phyloP scores from a whole-genome alignment of 1,284 basidiomycete genomes.

The Rhodotorula sp. region DNA sequence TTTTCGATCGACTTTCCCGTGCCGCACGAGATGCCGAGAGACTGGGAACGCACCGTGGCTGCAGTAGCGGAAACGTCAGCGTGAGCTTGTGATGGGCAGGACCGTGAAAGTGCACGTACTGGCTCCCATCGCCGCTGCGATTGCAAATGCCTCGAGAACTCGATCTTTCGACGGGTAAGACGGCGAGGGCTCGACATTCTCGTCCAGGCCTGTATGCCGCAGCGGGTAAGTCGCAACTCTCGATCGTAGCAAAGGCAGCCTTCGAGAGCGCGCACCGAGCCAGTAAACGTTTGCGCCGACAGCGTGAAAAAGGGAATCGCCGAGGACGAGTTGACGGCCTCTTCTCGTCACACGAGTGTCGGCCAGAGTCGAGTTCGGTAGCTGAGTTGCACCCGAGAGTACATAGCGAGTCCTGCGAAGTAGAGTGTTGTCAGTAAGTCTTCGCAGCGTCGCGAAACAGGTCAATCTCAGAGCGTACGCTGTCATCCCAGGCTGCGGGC shows the following conservation, averaged over 20 bases:
- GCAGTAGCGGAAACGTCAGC: neutral
- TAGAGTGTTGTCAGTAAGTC: too few species aligned
- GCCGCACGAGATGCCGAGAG: conserved; percentile 51
- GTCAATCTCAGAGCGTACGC: too few species aligned
- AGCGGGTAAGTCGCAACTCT: neutral
- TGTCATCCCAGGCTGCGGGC: too few species aligned
- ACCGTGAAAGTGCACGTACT: conserved; percentile 29
- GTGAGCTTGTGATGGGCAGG: neutral
- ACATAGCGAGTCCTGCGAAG: conserved; percentile 4
- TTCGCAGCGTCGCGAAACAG: too few species aligned
- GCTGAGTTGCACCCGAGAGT: conserved; percentile 27
- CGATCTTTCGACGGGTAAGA: conserved; percentile 47
- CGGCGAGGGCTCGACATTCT: conserved; percentile 46
- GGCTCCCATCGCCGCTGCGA: conserved; percentile 49
- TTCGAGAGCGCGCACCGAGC: conserved; percentile 45
- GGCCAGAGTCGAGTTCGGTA: conserved; percentile 1
- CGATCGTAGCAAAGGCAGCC: neutral
- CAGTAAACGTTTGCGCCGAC: conserved; percentile 50
- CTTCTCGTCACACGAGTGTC: neutral
- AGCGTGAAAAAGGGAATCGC: conserved; percentile 37
- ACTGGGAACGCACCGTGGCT: conserved; percentile 48
- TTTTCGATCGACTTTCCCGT: conserved; percentile 49
- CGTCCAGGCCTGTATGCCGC: conserved; percentile 39
- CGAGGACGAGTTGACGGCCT: conserved; percentile 25
- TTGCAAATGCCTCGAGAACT: conserved; percentile 47